Percentiles rank a stretch among this genome's conserved stretches.
Evolutionary conservation across 257 asterid genomes (phyloP).

Genomic region (Lavandula angustifolia): DNA sequence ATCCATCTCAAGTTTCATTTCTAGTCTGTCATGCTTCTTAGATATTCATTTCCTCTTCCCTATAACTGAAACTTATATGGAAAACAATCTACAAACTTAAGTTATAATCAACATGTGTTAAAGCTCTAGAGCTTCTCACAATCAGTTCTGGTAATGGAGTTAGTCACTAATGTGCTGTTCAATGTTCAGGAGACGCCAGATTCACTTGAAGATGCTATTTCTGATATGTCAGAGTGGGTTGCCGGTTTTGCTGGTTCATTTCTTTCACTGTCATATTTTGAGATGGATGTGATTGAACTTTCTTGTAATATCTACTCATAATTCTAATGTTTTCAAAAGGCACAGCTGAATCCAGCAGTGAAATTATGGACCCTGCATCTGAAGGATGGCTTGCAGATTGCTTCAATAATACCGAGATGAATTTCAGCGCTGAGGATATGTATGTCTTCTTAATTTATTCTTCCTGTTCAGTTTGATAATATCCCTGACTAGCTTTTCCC

Average conservation of each 20-base stretch:
- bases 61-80: not conserved
- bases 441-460: conserved; percentile 36
- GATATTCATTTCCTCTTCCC: conserved; percentile 6
- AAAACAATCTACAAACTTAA: not conserved
- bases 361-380: conserved; percentile 65
- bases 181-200: conserved; percentile 54
- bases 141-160: not conserved
- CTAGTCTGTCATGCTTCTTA: not conserved
- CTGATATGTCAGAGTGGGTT: conserved; percentile 62
- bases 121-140: not conserved
- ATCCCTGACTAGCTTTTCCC: conserved; percentile 29
- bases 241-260: conserved; percentile 62
- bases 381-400: conserved; percentile 92
- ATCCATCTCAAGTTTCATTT: not conserved
- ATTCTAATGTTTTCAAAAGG: conserved; percentile 28
- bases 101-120: not conserved
- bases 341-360: conserved; percentile 40
- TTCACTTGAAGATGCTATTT: conserved; percentile 48
- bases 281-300: not conserved
- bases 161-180: conserved; percentile 16
- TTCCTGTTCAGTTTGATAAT: not conserved
- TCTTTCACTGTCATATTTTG: not conserved
- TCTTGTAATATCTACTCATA: not conserved
- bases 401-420: conserved; percentile 57
- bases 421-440: conserved; percentile 51